Evolutionary conservation across 768 basidiomycete species (phyloP), one percentile per base, ranked within the genome.

Genomic region (Amanita molliuscula): DNA sequence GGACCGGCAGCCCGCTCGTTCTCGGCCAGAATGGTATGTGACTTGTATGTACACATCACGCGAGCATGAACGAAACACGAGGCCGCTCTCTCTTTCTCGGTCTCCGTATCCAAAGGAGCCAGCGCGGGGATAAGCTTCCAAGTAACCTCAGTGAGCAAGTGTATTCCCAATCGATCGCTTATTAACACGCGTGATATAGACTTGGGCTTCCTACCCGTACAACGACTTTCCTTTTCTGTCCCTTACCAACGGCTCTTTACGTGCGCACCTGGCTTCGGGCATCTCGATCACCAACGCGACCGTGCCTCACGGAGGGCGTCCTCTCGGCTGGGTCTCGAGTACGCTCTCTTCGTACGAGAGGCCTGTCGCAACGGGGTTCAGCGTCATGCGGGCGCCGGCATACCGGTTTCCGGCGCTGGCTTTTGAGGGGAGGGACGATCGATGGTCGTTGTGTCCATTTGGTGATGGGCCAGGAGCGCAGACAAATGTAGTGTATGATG

Each of bases 191-290:
- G 13, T 31, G 31, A 10, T 31, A 3, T 42, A 77, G 75, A 77
- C 77, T 2, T 74, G 62, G 38, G 67, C 68, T 20, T 74, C 76
- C 11, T 78, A 62, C 58, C 76, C 74, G 11, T 75, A 72, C 63
- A 66, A 76, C 59, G 68, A 74, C 40, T 76, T 67, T 55, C 73
- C 76, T 0, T 43, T 58, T 11, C 52, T 78, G 10, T 61, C 65
- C 25, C 65, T 79, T 46, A 45, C 62, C 6, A 53, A 69, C 36
- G 64, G 67, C 28, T 63, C 62, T 6, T 56, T 79, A 15, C 63
- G 65, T 21, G 73, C 73, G 1, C 67, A 66, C 48, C 54, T 52
- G n/a, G 18, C 58, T 25, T 58, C 55, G 2, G 68, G 68, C 15
- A 54, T 61, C 16, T 70, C 67, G 66, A 56, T 57, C 41, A 69